Base-by-base conservation (phyloP, 2,329 filamentous ascomycete genomes). In the Penicillium sp. region DNA sequence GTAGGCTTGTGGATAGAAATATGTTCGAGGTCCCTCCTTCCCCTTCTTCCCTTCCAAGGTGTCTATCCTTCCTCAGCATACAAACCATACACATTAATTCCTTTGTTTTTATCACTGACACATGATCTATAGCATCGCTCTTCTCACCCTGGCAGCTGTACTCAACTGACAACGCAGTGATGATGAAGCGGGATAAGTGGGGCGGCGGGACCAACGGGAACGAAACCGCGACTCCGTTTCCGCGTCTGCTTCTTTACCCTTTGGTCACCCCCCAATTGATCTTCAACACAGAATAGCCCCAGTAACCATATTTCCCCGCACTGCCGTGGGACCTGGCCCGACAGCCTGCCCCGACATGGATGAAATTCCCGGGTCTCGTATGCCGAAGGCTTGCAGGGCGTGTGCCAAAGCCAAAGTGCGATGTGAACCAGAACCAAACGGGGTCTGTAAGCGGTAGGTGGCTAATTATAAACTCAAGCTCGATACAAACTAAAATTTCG, bases 361-460 rank as follows among this genome's bases (percentile, higher is more conserved):
- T 16, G 46, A 61, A 11, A 14, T n/a, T 26, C 50, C 33, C 31
- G 58, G 54, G 25, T 26, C 42, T 26, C 60, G 62, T n/a, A 44
- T 60, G 14, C 55, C 63, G 2, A 66, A 63, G 47, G 63, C 63
- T 13, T 66, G 63, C 29, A 48, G 50, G 21, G 61, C 61, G 16
- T 66, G 63, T 47, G 63, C 63, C 47, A 66, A 63, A 55, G 63
- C 63, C 7, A 66, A 64, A 50, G 63, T 63, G 19, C 55, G 62
- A 54, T 66, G 63, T 50, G 61, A 60, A 19, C 58, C 58, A 8
- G 55, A 64, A 45, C 35, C 21, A 16, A 33, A 59, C 35, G 61
- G 59, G 3, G 50, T 50, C 9, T 64, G 63, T 25, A 63, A 63
- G 53, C 55, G 63, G 62, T 61, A 25, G 50, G 59, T 50, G 19